phyloP scores from a whole-genome alignment of 1,284 basidiomycete genomes.

The Ceratobasidium sp. region DNA sequence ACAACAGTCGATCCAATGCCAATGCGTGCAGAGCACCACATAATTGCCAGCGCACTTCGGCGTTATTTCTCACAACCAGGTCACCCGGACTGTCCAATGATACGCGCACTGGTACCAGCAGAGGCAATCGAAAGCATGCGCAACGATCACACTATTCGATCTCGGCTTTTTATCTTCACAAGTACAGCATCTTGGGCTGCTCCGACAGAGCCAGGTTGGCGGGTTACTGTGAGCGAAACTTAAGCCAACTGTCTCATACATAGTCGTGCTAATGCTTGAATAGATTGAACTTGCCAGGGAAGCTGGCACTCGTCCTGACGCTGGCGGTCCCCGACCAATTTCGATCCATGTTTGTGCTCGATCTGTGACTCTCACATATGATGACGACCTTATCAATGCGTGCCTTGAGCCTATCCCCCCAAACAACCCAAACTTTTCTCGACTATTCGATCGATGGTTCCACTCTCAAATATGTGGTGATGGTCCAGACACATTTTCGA shows the following conservation, averaged over 20 bases:
- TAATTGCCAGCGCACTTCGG: not conserved
- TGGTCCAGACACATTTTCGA: too few relatives aligned
- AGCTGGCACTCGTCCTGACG: not conserved
- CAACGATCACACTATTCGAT: not conserved
- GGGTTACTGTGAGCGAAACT: not conserved
- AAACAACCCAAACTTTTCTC: not conserved
- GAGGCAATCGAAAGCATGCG: not conserved
- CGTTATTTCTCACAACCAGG: not conserved
- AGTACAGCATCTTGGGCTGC: not conserved
- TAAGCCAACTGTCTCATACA: too few relatives aligned
- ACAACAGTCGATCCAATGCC: not conserved
- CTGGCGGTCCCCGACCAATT: not conserved
- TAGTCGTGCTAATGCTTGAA: too few relatives aligned
- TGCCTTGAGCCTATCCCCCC: not conserved
- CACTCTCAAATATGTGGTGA: not conserved
- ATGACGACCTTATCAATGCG: conserved; percentile 3
- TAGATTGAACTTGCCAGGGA: not conserved
- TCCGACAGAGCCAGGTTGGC: not conserved
- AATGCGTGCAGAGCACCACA: not conserved
- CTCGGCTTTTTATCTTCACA: not conserved
- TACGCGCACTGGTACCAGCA: not conserved
- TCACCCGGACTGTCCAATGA: not conserved
- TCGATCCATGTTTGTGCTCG: not conserved
- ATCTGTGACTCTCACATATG: not conserved
- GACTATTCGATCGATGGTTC: conserved; percentile 1